Percentiles rank a stretch among this genome's conserved stretches.
Evolutionary conservation across 495 filamentous ascomycete genomes (phyloP).

Genomic region (Neurospora sublineolata): DNA sequence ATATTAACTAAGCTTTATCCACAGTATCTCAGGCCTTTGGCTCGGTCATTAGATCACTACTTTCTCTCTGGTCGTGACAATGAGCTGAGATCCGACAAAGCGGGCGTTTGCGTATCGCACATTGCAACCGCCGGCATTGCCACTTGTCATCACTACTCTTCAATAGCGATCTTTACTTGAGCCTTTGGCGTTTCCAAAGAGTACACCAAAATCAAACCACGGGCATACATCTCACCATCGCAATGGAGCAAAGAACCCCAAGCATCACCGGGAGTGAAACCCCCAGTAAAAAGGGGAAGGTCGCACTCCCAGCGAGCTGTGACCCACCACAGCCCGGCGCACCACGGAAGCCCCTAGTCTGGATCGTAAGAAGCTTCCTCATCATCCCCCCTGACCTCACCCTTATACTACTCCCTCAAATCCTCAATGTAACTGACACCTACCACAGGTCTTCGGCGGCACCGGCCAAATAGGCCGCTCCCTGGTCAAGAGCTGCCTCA

Average conservation of each 20-base stretch:
- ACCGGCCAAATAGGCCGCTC: conserved; percentile 94
- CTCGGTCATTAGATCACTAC: not conserved
- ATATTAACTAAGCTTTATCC: not conserved
- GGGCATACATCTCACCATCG: not conserved
- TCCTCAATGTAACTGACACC: conserved; percentile 3
- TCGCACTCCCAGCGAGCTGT: conserved; percentile 60
- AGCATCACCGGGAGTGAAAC: not conserved
- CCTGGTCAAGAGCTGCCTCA: conserved; percentile 68
- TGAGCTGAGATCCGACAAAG: conserved; percentile 10
- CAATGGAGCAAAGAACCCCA: not conserved
- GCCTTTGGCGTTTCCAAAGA: not conserved
- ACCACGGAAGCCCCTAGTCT: conserved; percentile 63
- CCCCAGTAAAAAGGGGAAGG: conserved; percentile 15
- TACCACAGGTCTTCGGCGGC: conserved; percentile 69
- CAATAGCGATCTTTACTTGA: not conserved
- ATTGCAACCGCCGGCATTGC: conserved; percentile 7
- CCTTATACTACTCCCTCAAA: not conserved
- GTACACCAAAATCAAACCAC: not conserved
- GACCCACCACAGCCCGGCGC: conserved; percentile 66
- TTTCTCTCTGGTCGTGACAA: not conserved
- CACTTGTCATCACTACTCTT: not conserved
- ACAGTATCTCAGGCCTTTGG: not conserved
- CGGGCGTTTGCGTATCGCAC: conserved; percentile 12
- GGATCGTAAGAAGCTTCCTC: conserved; percentile 50
- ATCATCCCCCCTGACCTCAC: not conserved